Percentiles rank a stretch among this genome's conserved stretches.
Conservation (phyloP, 1,284 basidiomycete species). For the Tausonia pullulans region DNA sequence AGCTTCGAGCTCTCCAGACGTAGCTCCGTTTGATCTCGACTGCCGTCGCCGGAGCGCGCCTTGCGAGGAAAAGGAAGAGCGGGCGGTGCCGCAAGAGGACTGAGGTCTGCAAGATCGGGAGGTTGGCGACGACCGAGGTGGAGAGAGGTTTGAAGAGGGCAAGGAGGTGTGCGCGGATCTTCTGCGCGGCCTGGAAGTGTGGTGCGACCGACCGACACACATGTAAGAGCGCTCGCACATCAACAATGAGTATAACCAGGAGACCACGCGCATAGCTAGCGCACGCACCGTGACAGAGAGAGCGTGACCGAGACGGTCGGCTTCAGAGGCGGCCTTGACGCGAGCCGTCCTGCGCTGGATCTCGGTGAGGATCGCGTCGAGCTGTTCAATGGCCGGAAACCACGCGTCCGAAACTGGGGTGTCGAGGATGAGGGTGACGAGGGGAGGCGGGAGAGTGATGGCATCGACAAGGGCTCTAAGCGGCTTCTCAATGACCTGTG, state of each 20-base stretch:
- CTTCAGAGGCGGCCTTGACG: slow-evolving; percentile 72
- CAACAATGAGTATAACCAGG: no score
- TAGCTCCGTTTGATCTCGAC: slow-evolving; percentile 85
- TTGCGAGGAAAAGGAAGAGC: slow-evolving; percentile 74
- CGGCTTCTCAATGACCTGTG: slow-evolving; percentile 74
- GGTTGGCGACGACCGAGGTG: slow-evolving; percentile 74
- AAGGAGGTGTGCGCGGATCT: slow-evolving; percentile 78
- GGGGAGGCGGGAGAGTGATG: slow-evolving; percentile 67
- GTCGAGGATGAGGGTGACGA: slow-evolving; percentile 72
- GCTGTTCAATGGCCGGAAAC: slow-evolving; percentile 64
- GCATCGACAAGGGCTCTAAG: slow-evolving; percentile 68
- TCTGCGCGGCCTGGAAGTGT: slow-evolving; percentile 58
- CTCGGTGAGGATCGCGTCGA: slow-evolving; percentile 62
- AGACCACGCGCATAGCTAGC: no score
- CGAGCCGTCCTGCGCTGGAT: slow-evolving; percentile 53
- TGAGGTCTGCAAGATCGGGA: slow-evolving; percentile 84
- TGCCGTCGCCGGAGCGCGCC: slow-evolving; percentile 70
- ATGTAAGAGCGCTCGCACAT: no score
- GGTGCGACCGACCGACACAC: not conserved
- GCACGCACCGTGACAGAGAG: not conserved
- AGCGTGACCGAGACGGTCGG: slow-evolving; percentile 31
- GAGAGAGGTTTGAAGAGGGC: slow-evolving; percentile 71
- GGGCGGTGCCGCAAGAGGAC: slow-evolving; percentile 73
- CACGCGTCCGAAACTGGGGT: slow-evolving; percentile 70
- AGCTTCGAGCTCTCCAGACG: slow-evolving; percentile 67